Percentiles rank a stretch among this genome's conserved stretches.
Evolutionary conservation across 257 asterid genomes (phyloP).

Genomic region (Cinchona pubescens): DNA sequence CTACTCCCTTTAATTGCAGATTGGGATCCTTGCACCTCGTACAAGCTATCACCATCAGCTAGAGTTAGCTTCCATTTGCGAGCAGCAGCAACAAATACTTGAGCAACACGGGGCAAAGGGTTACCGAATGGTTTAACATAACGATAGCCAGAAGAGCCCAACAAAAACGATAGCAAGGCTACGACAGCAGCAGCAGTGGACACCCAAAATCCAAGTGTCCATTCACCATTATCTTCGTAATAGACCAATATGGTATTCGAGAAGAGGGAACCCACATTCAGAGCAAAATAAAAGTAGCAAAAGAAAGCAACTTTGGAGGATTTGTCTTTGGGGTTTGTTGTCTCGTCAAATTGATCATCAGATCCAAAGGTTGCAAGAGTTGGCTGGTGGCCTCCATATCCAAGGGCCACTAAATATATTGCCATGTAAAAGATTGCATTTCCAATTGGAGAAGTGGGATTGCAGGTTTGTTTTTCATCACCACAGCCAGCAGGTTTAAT

Average conservation of each 20-base stretch:
- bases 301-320: constrained; percentile 46
- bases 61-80: constrained; percentile 30
- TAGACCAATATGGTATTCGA: constrained; percentile 70
- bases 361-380: constrained; percentile 79
- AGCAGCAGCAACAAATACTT: constrained; percentile 54
- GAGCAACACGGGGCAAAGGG: constrained; percentile 58
- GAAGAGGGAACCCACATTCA: constrained; percentile 62
- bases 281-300: constrained; percentile 66
- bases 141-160: constrained; percentile 47
- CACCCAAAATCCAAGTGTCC: constrained; percentile 70
- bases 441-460: constrained; percentile 24
- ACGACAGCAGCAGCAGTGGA: constrained; percentile 48
- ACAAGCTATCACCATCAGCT: constrained; percentile 25
- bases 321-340: constrained; percentile 28
- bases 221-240: constrained; percentile 61
- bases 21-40: constrained; percentile 51
- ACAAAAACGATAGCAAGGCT: constrained; percentile 38
- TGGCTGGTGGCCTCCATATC: constrained; percentile 87
- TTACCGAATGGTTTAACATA: constrained; percentile 58
- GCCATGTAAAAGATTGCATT: constrained; percentile 48
- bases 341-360: constrained; percentile 68
- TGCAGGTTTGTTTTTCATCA: constrained; percentile 31
- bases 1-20: constrained; percentile 61
- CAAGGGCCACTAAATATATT: constrained; percentile 68
- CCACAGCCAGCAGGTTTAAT: constrained; percentile 69